These are phyloP conservation scores for Elongisporangium anandrum DNA, from an alignment of 352 stramenopile genomes.

Conservation along the genomic window DNA sequence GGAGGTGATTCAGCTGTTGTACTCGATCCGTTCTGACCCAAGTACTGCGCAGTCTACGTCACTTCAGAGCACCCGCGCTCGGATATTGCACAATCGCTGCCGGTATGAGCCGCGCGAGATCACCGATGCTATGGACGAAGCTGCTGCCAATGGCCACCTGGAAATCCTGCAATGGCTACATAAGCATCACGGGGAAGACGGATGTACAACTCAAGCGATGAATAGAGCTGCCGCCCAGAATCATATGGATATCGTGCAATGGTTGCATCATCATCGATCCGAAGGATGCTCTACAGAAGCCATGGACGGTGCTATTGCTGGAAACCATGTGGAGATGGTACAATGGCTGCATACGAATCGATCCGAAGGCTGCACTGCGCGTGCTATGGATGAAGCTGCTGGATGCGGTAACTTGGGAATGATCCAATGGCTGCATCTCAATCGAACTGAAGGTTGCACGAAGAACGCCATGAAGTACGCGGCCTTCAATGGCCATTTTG, in stretches of 20 bases:
- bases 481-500: slow-evolving; percentile 16
- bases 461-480: slow-evolving; percentile 20
- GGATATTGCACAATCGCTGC: neutral
- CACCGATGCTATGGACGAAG: neutral
- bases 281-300: neutral
- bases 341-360: slow-evolving; percentile 25
- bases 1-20: slow-evolving; percentile 25
- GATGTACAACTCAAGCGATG: neutral
- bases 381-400: slow-evolving; percentile 26
- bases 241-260: slow-evolving; percentile 1
- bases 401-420: slow-evolving; percentile 26
- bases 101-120: neutral
- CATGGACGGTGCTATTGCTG: neutral
- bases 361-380: slow-evolving; percentile 18
- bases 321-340: slow-evolving; percentile 17
- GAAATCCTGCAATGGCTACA: neutral
- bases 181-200: slow-evolving; percentile 6
- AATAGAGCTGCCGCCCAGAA: neutral
- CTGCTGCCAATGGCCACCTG: neutral
- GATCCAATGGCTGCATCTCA: slow-evolving; percentile 20
- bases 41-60: slow-evolving; percentile 25
- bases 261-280: neutral
- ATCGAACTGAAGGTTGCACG: slow-evolving; percentile 22
- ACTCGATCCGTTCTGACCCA: slow-evolving; percentile 11
- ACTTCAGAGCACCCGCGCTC: slow-evolving; percentile 28